These are phyloP conservation scores for Diaporthe citrichinensis DNA, from an alignment of 2,329 filamentous ascomycete genomes.

Conservation along the genomic window DNA sequence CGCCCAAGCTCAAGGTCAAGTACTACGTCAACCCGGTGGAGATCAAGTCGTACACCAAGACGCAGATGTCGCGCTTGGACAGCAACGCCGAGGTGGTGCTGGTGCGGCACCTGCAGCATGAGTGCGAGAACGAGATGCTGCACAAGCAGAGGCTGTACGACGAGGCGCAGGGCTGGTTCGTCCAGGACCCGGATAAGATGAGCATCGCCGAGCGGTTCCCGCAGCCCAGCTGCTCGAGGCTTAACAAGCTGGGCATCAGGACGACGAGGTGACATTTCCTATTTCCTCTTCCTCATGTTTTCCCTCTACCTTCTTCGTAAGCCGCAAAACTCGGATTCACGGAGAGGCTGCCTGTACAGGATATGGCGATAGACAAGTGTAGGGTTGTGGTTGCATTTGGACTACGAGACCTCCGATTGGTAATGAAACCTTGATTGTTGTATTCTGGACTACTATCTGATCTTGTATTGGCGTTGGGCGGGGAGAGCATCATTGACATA, in stretches of 20 bases:
- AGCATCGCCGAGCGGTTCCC: slow-evolving; percentile 72
- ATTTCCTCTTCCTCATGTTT: neutral
- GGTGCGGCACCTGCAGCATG: slow-evolving; percentile 74
- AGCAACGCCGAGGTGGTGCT: slow-evolving; percentile 81
- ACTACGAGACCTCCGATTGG: slow-evolving; percentile 10
- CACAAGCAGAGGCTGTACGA: slow-evolving; percentile 78
- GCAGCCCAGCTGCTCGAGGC: slow-evolving; percentile 67
- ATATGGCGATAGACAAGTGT: slow-evolving; percentile 21
- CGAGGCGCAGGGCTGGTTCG: slow-evolving; percentile 90
- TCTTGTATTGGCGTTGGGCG: slow-evolving; percentile 17
- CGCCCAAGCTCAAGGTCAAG: slow-evolving; percentile 78
- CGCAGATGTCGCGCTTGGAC: slow-evolving; percentile 83
- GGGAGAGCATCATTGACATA: slow-evolving; percentile 32
- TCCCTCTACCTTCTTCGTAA: neutral
- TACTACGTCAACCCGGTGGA: slow-evolving; percentile 91
- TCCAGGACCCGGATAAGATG: slow-evolving; percentile 84
- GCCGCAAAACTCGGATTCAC: neutral
- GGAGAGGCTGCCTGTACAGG: slow-evolving; percentile 4
- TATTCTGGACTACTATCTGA: slow-evolving; percentile 16
- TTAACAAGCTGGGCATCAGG: slow-evolving; percentile 58
- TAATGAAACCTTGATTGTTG: slow-evolving; percentile 8
- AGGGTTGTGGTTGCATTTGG: slow-evolving; percentile 10
- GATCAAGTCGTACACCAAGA: slow-evolving; percentile 76
- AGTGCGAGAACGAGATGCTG: slow-evolving; percentile 82
- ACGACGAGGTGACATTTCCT: slow-evolving; percentile 29